A percentile compares a stretch with the other conserved stretches of the same genome.
Conservation (phyloP, 2,329 filamentous ascomycete species). For the Cytospora schulzeri region DNA sequence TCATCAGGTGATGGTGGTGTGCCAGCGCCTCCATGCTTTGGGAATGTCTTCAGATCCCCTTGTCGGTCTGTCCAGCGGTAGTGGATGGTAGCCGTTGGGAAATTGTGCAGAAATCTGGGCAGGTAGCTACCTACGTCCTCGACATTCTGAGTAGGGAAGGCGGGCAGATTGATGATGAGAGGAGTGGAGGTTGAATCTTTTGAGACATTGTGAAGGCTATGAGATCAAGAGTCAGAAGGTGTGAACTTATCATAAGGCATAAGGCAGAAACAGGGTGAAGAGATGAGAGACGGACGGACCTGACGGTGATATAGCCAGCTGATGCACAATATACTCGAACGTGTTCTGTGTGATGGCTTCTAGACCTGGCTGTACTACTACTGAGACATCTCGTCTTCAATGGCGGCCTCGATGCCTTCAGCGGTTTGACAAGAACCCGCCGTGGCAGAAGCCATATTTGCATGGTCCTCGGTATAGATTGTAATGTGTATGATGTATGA, state of each 20-base stretch:
- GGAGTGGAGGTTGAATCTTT: slow-evolving; percentile 43
- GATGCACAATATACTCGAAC: slow-evolving; percentile 52
- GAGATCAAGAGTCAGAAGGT: slow-evolving; percentile 7
- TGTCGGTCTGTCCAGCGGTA: slow-evolving; percentile 55
- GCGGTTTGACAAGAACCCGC: slow-evolving; percentile 19
- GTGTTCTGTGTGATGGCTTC: slow-evolving; percentile 38
- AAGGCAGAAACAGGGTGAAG: not conserved
- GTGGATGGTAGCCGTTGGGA: slow-evolving; percentile 57
- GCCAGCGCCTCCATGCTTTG: not conserved
- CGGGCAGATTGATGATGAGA: slow-evolving; percentile 59
- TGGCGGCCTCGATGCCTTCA: not conserved
- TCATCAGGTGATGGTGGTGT: not conserved
- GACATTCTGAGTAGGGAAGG: slow-evolving; percentile 41
- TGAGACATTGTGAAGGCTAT: slow-evolving; percentile 52
- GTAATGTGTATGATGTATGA: not conserved
- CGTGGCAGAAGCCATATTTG: slow-evolving; percentile 24
- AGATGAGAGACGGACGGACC: slow-evolving; percentile 41
- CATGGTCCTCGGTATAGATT: slow-evolving; percentile 23
- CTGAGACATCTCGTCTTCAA: slow-evolving; percentile 4
- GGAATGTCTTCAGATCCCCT: not conserved
- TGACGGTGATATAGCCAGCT: slow-evolving; percentile 51
- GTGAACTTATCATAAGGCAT: slow-evolving; percentile 29
- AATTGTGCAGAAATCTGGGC: slow-evolving; percentile 45
- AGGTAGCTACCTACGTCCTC: slow-evolving; percentile 34
- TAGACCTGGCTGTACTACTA: slow-evolving; percentile 6